Evolutionary conservation across 495 filamentous ascomycete species (phyloP), one percentile per base, ranked within the genome.

Genomic region (Tetracladium marchalianum): DNA sequence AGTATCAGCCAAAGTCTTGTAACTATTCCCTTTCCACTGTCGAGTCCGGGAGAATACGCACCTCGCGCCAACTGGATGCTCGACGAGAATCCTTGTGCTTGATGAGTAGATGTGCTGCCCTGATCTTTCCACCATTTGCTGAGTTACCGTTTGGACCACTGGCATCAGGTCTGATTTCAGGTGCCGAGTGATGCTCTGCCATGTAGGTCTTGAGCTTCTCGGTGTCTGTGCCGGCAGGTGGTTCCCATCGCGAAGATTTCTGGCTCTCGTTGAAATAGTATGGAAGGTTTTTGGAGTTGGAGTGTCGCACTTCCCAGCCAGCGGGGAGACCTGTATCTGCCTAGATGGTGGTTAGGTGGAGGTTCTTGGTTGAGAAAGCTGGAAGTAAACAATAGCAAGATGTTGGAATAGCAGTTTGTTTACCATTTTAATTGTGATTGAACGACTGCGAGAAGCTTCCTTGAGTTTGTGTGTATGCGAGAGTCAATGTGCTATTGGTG

Each of bases 241-340:
- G 92, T 55, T 97, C 90, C 92, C 92, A 98, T 62, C 84, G 77
- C 41, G 92, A 97, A 54, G 82, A 78, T 58, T 85, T 87, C 39
- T 84, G 84, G 22, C 62, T 62, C 19, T 82, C 64, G 66, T 94
- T 92, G 82, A 94, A 97, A 68, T 96, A 98, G 70, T 98, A 98
- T 32, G 92, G 92, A 12, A 97, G 84, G 65, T 92, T 93, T 69
- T 95, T 97, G 63, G 86, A 90, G 68, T 94, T 90, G 62, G 85
- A 93, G 67, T 90, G 86, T 56, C 89, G 86, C 58, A 97, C 87
- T 66, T 95, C 89, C 92, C 92, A 96, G 60, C 78, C 73, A 5
- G 76, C 59, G 37, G 92, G 92, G 44, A 98, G 79, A 59, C 92
- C 92, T 54, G 84, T 81, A 36, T 87, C 84, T 54, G 71, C 64